Conservation (phyloP, 176 grass and related monocot genomes). For the Cenchrus americanus region DNA sequence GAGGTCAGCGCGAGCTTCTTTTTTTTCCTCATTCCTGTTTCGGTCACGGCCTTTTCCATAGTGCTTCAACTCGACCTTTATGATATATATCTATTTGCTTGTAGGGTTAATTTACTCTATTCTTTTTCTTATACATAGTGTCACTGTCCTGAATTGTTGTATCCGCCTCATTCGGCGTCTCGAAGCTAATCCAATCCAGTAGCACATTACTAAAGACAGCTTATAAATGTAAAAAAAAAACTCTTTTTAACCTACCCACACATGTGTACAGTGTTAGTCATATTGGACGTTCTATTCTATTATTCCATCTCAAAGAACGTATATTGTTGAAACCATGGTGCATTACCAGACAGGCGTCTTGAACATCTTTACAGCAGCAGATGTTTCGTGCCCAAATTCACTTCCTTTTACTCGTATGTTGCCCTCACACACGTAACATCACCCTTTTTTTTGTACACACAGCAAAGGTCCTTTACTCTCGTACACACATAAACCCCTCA, state of each 20-base stretch:
- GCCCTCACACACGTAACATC: conserved; percentile 19
- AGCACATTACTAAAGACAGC: not conserved
- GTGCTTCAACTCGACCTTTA: not conserved
- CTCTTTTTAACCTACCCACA: not conserved
- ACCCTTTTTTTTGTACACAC: not conserved
- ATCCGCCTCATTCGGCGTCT: not conserved
- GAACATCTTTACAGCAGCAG: not conserved
- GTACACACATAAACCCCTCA: not conserved
- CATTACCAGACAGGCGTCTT: not conserved
- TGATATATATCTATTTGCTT: not conserved
- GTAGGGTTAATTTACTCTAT: no score
- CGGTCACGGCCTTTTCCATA: not conserved
- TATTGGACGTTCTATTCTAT: not conserved
- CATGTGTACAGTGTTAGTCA: not conserved
- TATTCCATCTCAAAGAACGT: not conserved
- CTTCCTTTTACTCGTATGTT: not conserved
- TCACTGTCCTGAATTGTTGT: not conserved
- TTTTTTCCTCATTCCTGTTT: not conserved
- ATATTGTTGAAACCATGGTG: not conserved
- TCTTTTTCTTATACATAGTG: not conserved
- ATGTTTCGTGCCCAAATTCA: conserved; percentile 17
- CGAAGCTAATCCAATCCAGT: not conserved
- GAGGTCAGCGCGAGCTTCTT: not conserved
- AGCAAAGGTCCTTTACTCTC: not conserved
- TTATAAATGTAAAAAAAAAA: not conserved